phyloP scores from a whole-genome alignment of 2,329 filamentous ascomycete species.

The Colletotrichum lentis region DNA sequence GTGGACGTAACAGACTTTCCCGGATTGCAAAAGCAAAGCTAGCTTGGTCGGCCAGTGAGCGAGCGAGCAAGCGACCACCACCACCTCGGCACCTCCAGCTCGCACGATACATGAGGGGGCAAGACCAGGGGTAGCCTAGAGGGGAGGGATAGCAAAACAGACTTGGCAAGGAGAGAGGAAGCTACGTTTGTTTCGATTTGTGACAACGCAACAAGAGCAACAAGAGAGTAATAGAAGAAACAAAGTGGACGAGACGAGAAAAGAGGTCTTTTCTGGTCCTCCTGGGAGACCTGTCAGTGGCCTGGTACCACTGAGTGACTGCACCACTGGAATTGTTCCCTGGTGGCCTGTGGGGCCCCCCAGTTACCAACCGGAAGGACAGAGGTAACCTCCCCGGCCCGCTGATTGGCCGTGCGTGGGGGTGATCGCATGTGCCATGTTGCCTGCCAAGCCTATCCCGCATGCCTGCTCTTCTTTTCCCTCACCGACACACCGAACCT shows the following conservation, averaged over 20 bases:
- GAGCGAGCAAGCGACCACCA: neutral
- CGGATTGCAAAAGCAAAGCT: slow-evolving; percentile 32
- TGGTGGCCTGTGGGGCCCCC: slow-evolving; percentile 11
- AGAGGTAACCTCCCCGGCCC: slow-evolving; percentile 18
- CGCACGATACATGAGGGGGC: neutral
- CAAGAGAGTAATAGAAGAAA: neutral
- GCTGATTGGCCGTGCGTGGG: slow-evolving; percentile 21
- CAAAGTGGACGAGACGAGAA: neutral
- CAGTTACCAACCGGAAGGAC: slow-evolving; percentile 37
- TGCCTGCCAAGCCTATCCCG: slow-evolving; percentile 30
- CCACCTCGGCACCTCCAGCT: slow-evolving; percentile 10
- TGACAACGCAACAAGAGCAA: neutral
- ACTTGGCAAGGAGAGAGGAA: neutral
- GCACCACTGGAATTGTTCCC: slow-evolving; percentile 4
- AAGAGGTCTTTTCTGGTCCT: no score
- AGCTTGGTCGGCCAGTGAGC: slow-evolving; percentile 4
- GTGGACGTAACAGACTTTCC: slow-evolving; percentile 30
- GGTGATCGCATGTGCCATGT: slow-evolving; percentile 21
- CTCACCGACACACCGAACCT: slow-evolving; percentile 39
- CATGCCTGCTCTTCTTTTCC: slow-evolving; percentile 31
- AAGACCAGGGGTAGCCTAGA: no score
- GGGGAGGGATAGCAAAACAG: neutral
- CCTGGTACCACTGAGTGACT: neutral
- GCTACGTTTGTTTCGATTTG: no score
- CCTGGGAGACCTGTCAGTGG: neutral